Base-by-base conservation (phyloP, 139 green algal species). In the Tetradesmus obliquus region DNA sequence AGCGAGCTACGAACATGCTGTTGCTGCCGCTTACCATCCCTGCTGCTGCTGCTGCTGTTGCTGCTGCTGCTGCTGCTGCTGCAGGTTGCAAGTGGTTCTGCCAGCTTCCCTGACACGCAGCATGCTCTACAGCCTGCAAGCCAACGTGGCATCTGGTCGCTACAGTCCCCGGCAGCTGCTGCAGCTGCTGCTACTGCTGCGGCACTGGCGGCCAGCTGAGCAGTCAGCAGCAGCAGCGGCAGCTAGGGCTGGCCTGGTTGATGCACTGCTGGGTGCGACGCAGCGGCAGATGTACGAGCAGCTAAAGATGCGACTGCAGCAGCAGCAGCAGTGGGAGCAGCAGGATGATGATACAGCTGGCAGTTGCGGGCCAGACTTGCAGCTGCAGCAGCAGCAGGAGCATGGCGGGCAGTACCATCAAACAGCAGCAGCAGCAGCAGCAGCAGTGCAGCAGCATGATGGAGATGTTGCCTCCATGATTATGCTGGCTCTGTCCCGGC, bases 91-190 rank as follows among this genome's bases (percentile, higher is more conserved):
- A 6, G 51, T 90, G 2, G 45, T 1, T 1, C 86, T 84, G 20
- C 57, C 86, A 24, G 54, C 13, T 5, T 5, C 22, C 7, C 4
- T 3, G 19, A 60, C 79, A 15, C 20, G 69, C 80, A 62, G 79
- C 55, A 13, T 84, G 66, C 53, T 90, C 19, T 84, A 90, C 24
- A 72, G 55, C 71, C 69, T 90, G 2, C 86, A 72, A 19, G 12
- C 19, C 22, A 32, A 84, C 51, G n/a, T 55, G 1, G 1, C 51
- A 76, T 76, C 66, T 24, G 66, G 17, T 24, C 24, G 54, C 53
- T 83, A 84, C 86, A 84, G n/a, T 19, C 69, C 71, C 51, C 53
- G 22, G 71, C 86, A 90, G 86, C 86, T 84, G 86, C 86, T 90
- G 71, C 72, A 72, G 86, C 71, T 90, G 53, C 53, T 90, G 86